These are phyloP conservation scores for Mimosa pudica DNA, from an alignment of 306 rosid species.

Conservation along the genomic window DNA sequence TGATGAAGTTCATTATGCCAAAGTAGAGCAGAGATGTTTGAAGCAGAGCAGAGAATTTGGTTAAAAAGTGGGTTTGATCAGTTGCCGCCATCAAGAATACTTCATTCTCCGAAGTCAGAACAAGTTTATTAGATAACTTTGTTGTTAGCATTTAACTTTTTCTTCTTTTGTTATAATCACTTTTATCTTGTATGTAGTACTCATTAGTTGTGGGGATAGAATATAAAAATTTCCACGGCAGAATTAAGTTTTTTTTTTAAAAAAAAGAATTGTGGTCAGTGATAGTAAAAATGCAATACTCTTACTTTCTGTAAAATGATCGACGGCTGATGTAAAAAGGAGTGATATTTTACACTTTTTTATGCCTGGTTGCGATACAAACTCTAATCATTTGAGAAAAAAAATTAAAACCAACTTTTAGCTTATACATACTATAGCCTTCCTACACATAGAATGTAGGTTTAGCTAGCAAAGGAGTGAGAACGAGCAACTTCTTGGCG, in stretches of 20 bases:
- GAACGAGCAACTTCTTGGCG: too few relatives aligned
- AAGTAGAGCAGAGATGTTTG: too few relatives aligned
- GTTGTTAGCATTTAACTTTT: not conserved
- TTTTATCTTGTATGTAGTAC: not conserved
- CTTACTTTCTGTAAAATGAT: slow-evolving; percentile 1
- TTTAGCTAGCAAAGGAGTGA: too few relatives aligned
- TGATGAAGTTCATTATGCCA: too few relatives aligned
- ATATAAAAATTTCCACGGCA: not conserved
- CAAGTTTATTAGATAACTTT: not conserved
- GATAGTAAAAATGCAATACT: slow-evolving; percentile 1
- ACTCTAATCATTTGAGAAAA: too few relatives aligned
- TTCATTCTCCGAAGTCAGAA: not conserved
- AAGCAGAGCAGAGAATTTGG: not conserved
- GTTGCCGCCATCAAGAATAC: not conserved
- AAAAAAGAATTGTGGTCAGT: not conserved
- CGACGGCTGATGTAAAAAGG: slow-evolving; percentile 7
- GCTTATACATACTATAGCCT: too few relatives aligned
- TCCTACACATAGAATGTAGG: too few relatives aligned
- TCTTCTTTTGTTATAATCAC: not conserved
- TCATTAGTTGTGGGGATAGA: not conserved
- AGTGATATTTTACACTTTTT: not conserved
- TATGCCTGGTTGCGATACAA: not conserved
- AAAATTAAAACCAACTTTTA: too few relatives aligned
- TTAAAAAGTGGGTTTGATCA: not conserved
- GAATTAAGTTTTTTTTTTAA: not conserved